Evolutionary conservation across 345 rosid species (phyloP).

Genomic region (Eutrema japonicum): DNA sequence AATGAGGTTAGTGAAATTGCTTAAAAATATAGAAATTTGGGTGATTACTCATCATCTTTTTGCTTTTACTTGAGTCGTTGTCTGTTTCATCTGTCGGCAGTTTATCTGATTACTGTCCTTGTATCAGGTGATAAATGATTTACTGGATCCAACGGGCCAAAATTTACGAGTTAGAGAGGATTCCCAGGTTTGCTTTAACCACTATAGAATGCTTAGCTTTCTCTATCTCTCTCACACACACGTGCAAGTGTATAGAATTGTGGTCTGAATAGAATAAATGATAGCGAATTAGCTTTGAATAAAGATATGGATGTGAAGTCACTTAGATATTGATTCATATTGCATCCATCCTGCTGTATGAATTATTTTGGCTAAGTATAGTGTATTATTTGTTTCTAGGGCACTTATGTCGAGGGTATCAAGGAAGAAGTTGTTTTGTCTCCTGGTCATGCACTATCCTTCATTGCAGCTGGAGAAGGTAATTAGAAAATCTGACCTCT

Average conservation of each 20-base stretch:
- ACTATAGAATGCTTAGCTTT: conserved; percentile 5
- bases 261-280: conserved; percentile 3
- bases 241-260: not conserved
- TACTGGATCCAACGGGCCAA: conserved; percentile 99
- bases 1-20: conserved; percentile 72
- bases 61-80: conserved; percentile 16
- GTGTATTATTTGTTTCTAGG: conserved; percentile 53
- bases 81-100: conserved; percentile 18
- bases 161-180: conserved; percentile 99
- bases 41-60: conserved; percentile 16
- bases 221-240: conserved; percentile 8
- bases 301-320: not conserved
- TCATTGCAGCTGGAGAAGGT: conserved; percentile 99
- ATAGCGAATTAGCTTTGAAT: conserved; percentile 1
- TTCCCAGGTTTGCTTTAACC: conserved; percentile 72
- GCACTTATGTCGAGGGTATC: conserved; percentile 98
- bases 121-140: conserved; percentile 95
- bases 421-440: conserved; percentile 99
- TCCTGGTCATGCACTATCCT: conserved; percentile 97
- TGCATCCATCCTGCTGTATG: not conserved
- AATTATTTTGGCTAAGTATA: conserved; percentile 7
- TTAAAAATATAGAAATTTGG: conserved; percentile 8
- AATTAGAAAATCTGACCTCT: conserved; percentile 23
- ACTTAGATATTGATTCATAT: conserved; percentile 2
- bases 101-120: conserved; percentile 37